Percentiles rank a stretch among this genome's conserved stretches.
Conservation (phyloP, 2,329 filamentous ascomycete species). For the Fusarium annulatum region DNA sequence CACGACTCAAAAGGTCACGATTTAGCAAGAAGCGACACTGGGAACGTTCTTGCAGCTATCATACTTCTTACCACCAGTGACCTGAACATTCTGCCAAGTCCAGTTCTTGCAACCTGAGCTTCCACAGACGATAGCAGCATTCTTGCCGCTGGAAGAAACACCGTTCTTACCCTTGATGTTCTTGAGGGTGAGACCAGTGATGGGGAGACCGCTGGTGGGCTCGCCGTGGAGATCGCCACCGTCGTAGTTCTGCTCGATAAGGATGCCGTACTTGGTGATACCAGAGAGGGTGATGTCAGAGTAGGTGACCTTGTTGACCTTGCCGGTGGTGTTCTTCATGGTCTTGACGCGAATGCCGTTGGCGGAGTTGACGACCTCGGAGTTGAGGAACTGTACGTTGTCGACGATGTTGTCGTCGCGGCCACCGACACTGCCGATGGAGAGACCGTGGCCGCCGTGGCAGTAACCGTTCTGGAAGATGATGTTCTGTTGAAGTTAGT, state of each 20-base stretch:
- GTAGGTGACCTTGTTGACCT: constrained; percentile 57
- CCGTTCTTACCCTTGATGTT: constrained; percentile 54
- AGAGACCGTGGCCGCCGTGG: constrained; percentile 57
- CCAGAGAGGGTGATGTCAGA: constrained; percentile 55
- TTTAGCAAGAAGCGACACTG: constrained; percentile 36
- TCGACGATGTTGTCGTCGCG: constrained; percentile 64
- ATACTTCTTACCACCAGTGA: constrained; percentile 62
- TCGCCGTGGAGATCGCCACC: constrained; percentile 57
- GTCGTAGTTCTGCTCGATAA: constrained; percentile 59
- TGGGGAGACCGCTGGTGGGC: constrained; percentile 60
- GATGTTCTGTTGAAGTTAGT: constrained; percentile 49
- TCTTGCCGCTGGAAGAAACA: constrained; percentile 52
- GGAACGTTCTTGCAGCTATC: constrained; percentile 47
- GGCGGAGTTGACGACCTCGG: constrained; percentile 60
- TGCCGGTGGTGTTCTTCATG: constrained; percentile 57
- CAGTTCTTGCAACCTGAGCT: constrained; percentile 57
- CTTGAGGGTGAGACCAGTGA: constrained; percentile 58
- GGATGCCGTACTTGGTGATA: constrained; percentile 51
- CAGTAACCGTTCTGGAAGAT: constrained; percentile 57
- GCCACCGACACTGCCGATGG: constrained; percentile 57
- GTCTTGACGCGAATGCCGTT: constrained; percentile 65
- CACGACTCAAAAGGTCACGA: rapidly evolving
- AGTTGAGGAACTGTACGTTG: constrained; percentile 60
- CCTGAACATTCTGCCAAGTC: constrained; percentile 61
- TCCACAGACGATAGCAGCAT: constrained; percentile 66